Percentiles rank a stretch among this genome's conserved stretches.
phyloP scores from a whole-genome alignment of 2,329 filamentous ascomycete species.

The Fusarium liriodendri region DNA sequence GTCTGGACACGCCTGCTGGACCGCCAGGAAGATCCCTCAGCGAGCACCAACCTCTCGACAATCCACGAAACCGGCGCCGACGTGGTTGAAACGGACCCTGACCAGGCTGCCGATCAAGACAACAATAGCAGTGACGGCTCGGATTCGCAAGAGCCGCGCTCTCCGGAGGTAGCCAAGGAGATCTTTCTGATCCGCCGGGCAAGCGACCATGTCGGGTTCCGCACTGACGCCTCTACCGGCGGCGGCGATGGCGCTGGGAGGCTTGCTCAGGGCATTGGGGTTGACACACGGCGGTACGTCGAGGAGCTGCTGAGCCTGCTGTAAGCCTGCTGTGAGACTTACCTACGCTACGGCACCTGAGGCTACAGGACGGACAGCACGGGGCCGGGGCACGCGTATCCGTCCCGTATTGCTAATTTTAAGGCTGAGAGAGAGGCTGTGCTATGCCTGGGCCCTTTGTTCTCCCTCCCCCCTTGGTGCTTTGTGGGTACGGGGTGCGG shows the following conservation, averaged over 20 bases:
- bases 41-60: conserved; percentile 38
- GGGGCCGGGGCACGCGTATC: neutral
- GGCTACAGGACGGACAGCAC: neutral
- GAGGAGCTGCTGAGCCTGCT: conserved; percentile 75
- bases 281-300: conserved; percentile 81
- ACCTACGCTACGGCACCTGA: neutral
- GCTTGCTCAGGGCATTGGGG: conserved; percentile 78
- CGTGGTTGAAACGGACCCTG: neutral
- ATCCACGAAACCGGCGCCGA: conserved; percentile 42
- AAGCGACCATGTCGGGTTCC: conserved; percentile 63
- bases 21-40: conserved; percentile 37
- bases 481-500: neutral
- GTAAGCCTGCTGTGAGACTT: conserved; percentile 59
- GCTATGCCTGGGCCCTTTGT: conserved; percentile 1
- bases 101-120: conserved; percentile 15
- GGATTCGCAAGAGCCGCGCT: conserved; percentile 15
- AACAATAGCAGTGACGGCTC: conserved; percentile 25
- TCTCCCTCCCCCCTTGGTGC: neutral
- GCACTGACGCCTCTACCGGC: conserved; percentile 50
- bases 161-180: conserved; percentile 60
- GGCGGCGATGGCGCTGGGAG: conserved; percentile 68
- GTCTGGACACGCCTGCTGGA: conserved; percentile 71
- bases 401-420: conserved; percentile 12
- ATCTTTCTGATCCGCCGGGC: conserved; percentile 71
- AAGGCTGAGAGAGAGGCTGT: conserved; percentile 12